phyloP scores from a whole-genome alignment of 768 basidiomycete species.

The Rhodotorula kratochvilovae region DNA sequence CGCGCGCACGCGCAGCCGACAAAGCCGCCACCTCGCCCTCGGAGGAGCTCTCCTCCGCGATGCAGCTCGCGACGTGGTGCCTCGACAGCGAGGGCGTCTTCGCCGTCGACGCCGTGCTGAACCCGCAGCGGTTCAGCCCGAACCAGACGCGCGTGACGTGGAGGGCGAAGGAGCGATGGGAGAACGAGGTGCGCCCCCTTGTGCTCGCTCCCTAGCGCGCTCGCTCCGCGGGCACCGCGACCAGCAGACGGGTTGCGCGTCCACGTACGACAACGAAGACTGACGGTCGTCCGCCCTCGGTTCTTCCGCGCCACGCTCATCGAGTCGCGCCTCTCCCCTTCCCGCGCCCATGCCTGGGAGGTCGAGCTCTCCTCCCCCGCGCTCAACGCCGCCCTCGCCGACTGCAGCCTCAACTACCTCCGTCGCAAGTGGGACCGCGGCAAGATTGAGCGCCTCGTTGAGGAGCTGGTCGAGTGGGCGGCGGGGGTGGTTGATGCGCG shows the following conservation, averaged over 20 bases:
- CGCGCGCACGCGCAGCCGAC: conserved; percentile 6
- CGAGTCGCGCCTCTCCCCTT: conserved; percentile 11
- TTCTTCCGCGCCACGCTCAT: conserved; percentile 4
- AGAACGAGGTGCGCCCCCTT: conserved; percentile 14
- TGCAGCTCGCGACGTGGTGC: conserved; percentile 26
- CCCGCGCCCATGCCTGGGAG: background rate
- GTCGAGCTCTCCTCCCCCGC: conserved; percentile 1
- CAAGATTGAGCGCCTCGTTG: background rate
- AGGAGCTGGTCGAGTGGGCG: conserved; percentile 2
- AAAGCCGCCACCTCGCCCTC: conserved; percentile 33
- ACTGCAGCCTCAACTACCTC: conserved; percentile 1
- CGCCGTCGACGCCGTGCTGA: conserved; percentile 16
- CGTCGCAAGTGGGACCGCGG: conserved; percentile 11
- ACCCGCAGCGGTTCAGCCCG: conserved; percentile 14
- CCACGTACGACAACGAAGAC: too few relatives aligned
- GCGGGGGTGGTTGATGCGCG: conserved; percentile 7
- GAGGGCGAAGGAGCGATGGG: conserved; percentile 9
- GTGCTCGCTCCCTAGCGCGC: background rate
- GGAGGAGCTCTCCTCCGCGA: conserved; percentile 18
- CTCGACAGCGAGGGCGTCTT: conserved; percentile 17
- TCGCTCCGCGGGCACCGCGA: too few relatives aligned
- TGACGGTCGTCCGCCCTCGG: background rate
- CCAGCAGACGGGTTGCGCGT: too few relatives aligned
- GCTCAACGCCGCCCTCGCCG: conserved; percentile 7
- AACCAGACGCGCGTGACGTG: conserved; percentile 19